These are phyloP conservation scores for Dispira simplex DNA, from an alignment of 192 early-diverging fungal species.

Conservation along the genomic window DNA sequence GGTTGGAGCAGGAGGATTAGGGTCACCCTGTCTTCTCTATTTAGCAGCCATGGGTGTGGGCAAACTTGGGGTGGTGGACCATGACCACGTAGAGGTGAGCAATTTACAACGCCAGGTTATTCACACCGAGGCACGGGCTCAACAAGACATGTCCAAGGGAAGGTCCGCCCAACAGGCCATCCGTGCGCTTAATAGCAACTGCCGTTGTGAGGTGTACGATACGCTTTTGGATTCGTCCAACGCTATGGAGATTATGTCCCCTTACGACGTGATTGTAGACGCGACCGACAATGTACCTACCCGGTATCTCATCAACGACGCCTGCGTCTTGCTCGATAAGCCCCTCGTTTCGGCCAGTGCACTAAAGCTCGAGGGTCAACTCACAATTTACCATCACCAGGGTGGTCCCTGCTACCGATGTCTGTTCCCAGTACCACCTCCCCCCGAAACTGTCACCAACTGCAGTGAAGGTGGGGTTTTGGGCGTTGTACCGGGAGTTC, in stretches of 20 bases:
- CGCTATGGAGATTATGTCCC: constrained; percentile 52
- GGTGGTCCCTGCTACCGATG: constrained; percentile 94
- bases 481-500: constrained; percentile 86
- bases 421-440: constrained; percentile 85
- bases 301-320: constrained; percentile 89
- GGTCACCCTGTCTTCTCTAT: constrained; percentile 75
- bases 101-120: constrained; percentile 94
- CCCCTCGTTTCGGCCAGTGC: constrained; percentile 85
- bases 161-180: constrained; percentile 44
- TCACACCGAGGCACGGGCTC: constrained; percentile 52
- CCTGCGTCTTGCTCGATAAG: constrained; percentile 65
- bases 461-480: constrained; percentile 89
- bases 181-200: constrained; percentile 48
- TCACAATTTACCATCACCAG: constrained; percentile 86
- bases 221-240: constrained; percentile 66
- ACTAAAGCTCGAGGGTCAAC: constrained; percentile 81
- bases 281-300: constrained; percentile 92
- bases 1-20: constrained; percentile 91
- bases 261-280: constrained; percentile 80
- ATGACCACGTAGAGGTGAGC: constrained; percentile 77
- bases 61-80: constrained; percentile 78
- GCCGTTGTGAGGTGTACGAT: constrained; percentile 45
- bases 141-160: constrained; percentile 51
- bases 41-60: constrained; percentile 81
- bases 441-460: constrained; percentile 70